phyloP scores from a whole-genome alignment of 768 basidiomycete genomes.

The Exidia glandulosa region DNA sequence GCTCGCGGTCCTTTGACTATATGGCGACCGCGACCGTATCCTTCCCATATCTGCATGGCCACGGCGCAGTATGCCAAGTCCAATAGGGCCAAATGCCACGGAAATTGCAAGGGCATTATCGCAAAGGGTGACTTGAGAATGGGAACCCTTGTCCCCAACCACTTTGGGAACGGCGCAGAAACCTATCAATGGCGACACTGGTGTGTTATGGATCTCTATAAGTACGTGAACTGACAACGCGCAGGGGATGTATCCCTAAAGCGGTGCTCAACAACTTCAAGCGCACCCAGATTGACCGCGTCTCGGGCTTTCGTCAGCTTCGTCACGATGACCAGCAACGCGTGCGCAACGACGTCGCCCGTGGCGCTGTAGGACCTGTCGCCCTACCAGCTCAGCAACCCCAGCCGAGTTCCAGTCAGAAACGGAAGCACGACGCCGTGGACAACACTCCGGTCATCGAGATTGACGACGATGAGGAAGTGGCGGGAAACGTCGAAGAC shows the following conservation, averaged over 20 bases:
- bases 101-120: not conserved
- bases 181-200: not conserved
- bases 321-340: not conserved
- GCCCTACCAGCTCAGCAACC: not conserved
- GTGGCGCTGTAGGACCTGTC: no score
- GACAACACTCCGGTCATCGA: not conserved
- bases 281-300: not conserved
- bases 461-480: slow-evolving; percentile 34
- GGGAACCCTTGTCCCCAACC: not conserved
- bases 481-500: slow-evolving; percentile 21
- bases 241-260: not conserved
- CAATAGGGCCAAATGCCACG: not conserved
- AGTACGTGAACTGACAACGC: not conserved
- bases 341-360: not conserved
- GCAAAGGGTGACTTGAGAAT: not conserved
- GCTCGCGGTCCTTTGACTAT: no score
- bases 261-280: not conserved
- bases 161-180: not conserved
- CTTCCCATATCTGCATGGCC: no score
- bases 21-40: no score
- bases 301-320: not conserved
- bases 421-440: not conserved
- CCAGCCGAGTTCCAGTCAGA: not conserved
- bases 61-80: not conserved
- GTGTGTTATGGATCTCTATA: not conserved